These are phyloP conservation scores for Xerocomellus amylosporus DNA, from an alignment of 768 basidiomycete genomes.

Conservation along the genomic window DNA sequence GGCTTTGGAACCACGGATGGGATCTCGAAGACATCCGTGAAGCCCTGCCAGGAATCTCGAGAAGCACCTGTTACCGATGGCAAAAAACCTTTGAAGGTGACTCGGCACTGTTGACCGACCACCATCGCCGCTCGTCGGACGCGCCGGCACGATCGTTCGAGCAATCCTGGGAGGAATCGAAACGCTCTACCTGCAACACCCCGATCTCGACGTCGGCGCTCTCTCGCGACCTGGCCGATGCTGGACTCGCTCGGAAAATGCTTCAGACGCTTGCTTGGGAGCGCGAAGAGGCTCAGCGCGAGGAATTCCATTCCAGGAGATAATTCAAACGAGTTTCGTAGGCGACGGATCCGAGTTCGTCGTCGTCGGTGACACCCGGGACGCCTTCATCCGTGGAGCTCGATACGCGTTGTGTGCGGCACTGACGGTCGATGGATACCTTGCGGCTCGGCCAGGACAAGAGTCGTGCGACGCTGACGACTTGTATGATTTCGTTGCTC, in stretches of 20 bases:
- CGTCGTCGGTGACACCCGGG: constrained; percentile 19
- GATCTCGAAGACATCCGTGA: neutral
- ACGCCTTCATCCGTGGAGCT: constrained; percentile 28
- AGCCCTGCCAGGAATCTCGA: constrained; percentile 16
- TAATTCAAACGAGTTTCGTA: neutral
- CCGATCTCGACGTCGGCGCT: constrained; percentile 17
- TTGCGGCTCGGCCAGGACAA: constrained; percentile 16
- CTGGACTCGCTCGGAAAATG: neutral
- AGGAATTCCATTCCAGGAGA: constrained; percentile 4
- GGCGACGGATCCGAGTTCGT: constrained; percentile 5
- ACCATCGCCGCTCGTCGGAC: constrained; percentile 21
- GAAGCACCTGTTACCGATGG: constrained; percentile 28
- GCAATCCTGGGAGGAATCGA: constrained; percentile 21
- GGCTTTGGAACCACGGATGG: neutral
- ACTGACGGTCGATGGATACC: constrained; percentile 19
- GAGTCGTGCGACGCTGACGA: constrained; percentile 34
- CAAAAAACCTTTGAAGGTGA: constrained; percentile 19
- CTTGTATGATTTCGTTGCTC: constrained; percentile 37
- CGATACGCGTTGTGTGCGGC: constrained; percentile 36
- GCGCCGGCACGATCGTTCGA: constrained; percentile 14
- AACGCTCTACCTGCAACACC: constrained; percentile 21
- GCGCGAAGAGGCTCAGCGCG: neutral
- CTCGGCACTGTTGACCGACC: constrained; percentile 13
- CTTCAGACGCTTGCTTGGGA: constrained; percentile 4
- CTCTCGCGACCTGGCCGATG: constrained; percentile 12